Percentiles rank a stretch among this genome's conserved stretches.
phyloP scores from a whole-genome alignment of 2,329 filamentous ascomycete species.

The Botrytis elliptica region DNA sequence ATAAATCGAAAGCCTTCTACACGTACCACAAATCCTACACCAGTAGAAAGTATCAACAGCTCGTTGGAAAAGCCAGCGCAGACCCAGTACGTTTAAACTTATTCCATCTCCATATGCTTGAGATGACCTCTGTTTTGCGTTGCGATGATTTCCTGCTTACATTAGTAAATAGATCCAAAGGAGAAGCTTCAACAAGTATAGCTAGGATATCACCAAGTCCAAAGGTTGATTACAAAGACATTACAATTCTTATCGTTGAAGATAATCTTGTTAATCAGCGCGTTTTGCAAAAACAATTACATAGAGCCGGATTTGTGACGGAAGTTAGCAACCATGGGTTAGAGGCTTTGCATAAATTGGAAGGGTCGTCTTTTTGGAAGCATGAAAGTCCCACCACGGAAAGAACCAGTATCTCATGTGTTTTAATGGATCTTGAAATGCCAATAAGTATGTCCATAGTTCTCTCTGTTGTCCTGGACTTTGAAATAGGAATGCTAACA shows the following conservation, averaged over 20 bases:
- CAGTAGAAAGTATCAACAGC: neutral
- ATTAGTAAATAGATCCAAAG: neutral
- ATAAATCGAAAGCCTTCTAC: neutral
- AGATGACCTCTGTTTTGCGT: neutral
- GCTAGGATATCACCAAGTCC: neutral
- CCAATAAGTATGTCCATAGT: slow-evolving; percentile 52
- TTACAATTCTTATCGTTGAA: slow-evolving; percentile 59
- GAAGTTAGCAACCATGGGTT: slow-evolving; percentile 64
- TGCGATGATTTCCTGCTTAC: neutral
- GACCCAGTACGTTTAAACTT: neutral
- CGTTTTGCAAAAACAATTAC: slow-evolving; percentile 60
- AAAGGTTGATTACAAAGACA: slow-evolving; percentile 12
- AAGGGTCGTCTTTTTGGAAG: slow-evolving; percentile 55
- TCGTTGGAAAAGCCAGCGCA: neutral
- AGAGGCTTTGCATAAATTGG: slow-evolving; percentile 59
- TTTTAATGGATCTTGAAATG: slow-evolving; percentile 82
- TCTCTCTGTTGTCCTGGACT: slow-evolving; percentile 64
- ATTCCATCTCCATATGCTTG: neutral
- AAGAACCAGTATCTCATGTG: slow-evolving; percentile 52
- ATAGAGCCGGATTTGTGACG: slow-evolving; percentile 59
- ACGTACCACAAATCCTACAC: neutral
- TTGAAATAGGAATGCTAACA: neutral
- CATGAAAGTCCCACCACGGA: slow-evolving; percentile 39
- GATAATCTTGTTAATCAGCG: slow-evolving; percentile 68
- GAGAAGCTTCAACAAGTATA: neutral